These are phyloP conservation scores for Aspergillus tanneri DNA, from an alignment of 2,329 filamentous ascomycete species.

Conservation along the genomic window DNA sequence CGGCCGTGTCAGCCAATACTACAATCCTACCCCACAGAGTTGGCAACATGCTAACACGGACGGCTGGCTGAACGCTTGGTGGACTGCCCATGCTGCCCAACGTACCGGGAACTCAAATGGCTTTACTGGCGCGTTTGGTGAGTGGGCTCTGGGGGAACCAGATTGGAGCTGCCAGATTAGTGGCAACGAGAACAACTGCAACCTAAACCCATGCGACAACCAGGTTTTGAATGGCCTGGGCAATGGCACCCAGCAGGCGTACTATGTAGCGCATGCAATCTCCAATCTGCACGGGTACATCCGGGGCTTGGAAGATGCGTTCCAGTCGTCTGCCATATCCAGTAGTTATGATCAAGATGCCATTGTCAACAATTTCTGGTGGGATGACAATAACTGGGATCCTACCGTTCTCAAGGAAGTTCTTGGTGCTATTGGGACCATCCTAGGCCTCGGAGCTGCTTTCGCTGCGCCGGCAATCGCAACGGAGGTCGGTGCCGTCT, in stretches of 20 bases:
- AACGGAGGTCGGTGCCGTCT: background rate
- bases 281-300: background rate
- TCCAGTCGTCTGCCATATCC: background rate
- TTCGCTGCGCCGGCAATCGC: background rate
- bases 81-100: background rate
- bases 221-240: background rate
- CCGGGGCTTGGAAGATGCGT: background rate
- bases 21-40: background rate
- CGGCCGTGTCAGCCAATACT: background rate
- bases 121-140: background rate
- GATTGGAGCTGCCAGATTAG: background rate
- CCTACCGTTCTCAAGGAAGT: background rate
- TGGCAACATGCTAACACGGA: background rate
- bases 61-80: constrained; percentile 1
- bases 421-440: background rate
- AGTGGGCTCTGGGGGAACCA: background rate
- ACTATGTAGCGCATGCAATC: background rate
- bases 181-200: background rate
- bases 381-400: background rate
- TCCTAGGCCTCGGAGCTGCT: background rate
- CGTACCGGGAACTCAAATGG: background rate
- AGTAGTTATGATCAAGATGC: background rate
- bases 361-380: constrained; percentile 3
- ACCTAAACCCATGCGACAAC: background rate
- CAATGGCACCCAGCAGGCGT: background rate